Base-by-base conservation (phyloP, 371 early-diverging fungal genomes). In the Mortierella sp. region DNA sequence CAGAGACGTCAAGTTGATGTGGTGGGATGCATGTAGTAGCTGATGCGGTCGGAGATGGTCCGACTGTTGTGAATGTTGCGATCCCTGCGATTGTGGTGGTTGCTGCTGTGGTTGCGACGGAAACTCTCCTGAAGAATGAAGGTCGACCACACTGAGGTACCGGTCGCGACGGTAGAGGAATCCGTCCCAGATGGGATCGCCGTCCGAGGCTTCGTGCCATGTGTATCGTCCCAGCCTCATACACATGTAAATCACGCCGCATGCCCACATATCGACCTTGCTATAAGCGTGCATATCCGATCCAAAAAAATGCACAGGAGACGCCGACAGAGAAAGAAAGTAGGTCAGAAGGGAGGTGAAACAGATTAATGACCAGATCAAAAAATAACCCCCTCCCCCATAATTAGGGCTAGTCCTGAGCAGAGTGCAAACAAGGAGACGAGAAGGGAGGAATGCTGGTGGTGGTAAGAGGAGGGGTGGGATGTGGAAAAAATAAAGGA, bases 191-290 rank as follows among this genome's bases (percentile, higher is more conserved):
- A 92, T 91, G 55, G 90, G 88, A 69, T 93, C 93, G 21, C 88
- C 88, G 44, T 87, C 86, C 61, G 89, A 88, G 28, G 93, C 93
- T 13, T 80, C 81, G 73, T 89, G 86, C 93, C 93, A 93, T 3
- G 92, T 93, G n/a, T 92, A 89, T 48, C 90, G 89, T 55, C 89
- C 87, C 59, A 90, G 90, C 44, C 89, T 79, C 91, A 93, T 90
- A 43, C 90, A 89, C 82, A 89, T 90, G 85, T 88, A 91, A 24
- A 92, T 91, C 26, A 92, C 87, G 19, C 91, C 92, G 9, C 88
- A 88, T 19, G 91, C 88, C 92, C 92, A 92, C 61, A 92, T 87
- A 50, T 92, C 92, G 19, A 89, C 89, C 73, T 88, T 88, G 78
- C 93, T 77, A 48, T 43, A 53, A 46, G 31, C 31, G 34, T 61